Conservation (phyloP, 805 yeast genomes). For the Monosporozyma aerobia region DNA sequence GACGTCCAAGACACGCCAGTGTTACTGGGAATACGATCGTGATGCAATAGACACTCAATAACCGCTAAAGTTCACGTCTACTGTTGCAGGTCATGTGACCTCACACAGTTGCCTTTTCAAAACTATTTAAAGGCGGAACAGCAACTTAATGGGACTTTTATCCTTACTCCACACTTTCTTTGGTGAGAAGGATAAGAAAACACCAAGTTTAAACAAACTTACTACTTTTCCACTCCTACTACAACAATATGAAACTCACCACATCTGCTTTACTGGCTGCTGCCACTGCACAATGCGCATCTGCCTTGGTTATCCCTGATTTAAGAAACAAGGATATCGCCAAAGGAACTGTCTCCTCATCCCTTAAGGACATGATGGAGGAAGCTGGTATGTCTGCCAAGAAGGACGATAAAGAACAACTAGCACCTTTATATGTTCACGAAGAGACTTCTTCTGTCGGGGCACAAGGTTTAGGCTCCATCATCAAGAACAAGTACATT, state of each 20-base stretch:
- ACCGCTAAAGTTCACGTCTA: background rate
- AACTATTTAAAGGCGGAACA: background rate
- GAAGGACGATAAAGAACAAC: slow-evolving; percentile 6
- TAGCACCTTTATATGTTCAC: slow-evolving; percentile 35
- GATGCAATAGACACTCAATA: background rate
- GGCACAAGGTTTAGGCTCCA: slow-evolving; percentile 1
- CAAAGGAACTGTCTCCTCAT: background rate
- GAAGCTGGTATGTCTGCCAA: background rate
- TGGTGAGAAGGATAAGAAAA: background rate
- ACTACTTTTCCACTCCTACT: background rate
- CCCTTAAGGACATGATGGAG: background rate
- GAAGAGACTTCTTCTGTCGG: slow-evolving; percentile 27
- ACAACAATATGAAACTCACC: slow-evolving; percentile 14
- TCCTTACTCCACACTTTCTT: background rate
- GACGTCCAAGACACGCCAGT: background rate
- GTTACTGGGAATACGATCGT: background rate
- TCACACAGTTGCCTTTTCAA: background rate
- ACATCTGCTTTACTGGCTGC: slow-evolving; percentile 26
- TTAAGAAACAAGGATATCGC: slow-evolving; percentile 11
- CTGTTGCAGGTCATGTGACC: background rate
- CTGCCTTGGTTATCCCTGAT: slow-evolving; percentile 57
- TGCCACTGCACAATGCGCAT: slow-evolving; percentile 33
- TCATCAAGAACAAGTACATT: slow-evolving; percentile 71
- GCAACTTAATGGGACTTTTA: background rate
- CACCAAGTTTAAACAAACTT: background rate